A percentile compares a stretch with the other conserved stretches of the same genome.
phyloP scores from a whole-genome alignment of 139 green algal genomes.

The Volvox reticuliferus region DNA sequence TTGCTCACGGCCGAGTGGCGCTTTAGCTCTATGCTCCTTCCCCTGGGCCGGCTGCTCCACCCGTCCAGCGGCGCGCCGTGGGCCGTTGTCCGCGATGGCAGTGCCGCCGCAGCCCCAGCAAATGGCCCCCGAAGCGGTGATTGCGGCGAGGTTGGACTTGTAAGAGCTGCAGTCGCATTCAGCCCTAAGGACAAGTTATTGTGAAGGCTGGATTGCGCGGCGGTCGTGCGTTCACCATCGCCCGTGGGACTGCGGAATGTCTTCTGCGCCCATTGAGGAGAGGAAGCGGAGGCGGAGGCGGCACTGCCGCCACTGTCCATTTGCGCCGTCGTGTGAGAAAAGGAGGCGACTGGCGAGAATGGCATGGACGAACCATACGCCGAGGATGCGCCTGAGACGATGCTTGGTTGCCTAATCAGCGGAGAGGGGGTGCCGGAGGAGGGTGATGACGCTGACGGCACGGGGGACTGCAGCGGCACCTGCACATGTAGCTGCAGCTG shows the following conservation, averaged over 20 bases:
- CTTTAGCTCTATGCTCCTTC: neutral
- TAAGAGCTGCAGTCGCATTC: no score
- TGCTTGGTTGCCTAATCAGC: neutral
- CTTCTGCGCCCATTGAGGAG: no score
- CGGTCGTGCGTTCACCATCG: no score
- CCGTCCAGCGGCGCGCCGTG: neutral
- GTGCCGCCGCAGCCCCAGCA: no score
- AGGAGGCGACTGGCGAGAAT: neutral
- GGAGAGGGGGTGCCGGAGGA: neutral
- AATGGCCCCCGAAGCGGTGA: no score
- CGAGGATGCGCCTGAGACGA: no score
- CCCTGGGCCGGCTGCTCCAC: neutral
- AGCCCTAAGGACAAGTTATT: no score
- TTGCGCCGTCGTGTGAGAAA: neutral
- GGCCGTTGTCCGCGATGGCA: neutral
- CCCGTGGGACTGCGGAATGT: no score
- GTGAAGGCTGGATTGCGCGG: no score
- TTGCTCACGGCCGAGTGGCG: neutral
- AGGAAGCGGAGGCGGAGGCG: neutral
- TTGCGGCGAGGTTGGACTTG: no score
- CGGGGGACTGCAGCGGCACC: neutral
- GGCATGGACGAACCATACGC: neutral
- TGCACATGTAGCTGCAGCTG: neutral
- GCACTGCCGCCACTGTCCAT: neutral
- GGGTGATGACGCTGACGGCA: neutral